Evolutionary conservation across 495 filamentous ascomycete species (phyloP), one percentile per base, ranked within the genome.

Genomic region (Penicillium steckii): DNA sequence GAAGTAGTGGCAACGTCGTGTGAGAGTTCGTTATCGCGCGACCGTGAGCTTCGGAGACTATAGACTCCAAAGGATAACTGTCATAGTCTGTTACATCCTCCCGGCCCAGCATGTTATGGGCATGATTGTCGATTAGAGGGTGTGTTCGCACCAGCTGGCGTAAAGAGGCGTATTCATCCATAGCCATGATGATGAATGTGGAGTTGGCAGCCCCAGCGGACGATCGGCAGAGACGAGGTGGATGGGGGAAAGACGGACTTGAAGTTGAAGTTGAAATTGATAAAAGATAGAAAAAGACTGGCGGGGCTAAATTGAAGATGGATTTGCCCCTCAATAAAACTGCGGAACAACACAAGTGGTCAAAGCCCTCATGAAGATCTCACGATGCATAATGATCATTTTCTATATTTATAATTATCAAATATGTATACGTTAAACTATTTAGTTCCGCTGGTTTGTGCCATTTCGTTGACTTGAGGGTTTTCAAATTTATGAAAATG

Each of bases 41-140:
- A 5, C 87, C 90, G 51, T 79, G 70, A 2, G 90, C 91, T 71
- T 95, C 91, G 27, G 83, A 86, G 8, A 84, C 84, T 62, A 94
- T 85, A 32, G 86, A 78, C 32, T 78, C 68, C 8, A 76, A 65
- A 19, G 79, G 73, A 37, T 79, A 70, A 40, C 52, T 65, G 22
- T 67, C 51, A 32, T 71, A 68, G 26, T 76, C 59, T 21, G 53
- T 33, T 10, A 69, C 68, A 2, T 64, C 56, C 0, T 65, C 53
- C 3, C 44, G 48, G 9, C 78, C 67, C 21, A 95, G 74, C 1
- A 91, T 72, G 57, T 90, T 91, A 62, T 96, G 91, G 30, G 87
- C 89, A 71, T 96, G 91, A 62, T 93, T 85, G 64, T 96, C 91
- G 62, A 96, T 92, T 55, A 93, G 79, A 1, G 91, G 90, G 29